Evolutionary conservation across 2,329 filamentous ascomycete species (phyloP).

Genomic region (Aureobasidium sp.): DNA sequence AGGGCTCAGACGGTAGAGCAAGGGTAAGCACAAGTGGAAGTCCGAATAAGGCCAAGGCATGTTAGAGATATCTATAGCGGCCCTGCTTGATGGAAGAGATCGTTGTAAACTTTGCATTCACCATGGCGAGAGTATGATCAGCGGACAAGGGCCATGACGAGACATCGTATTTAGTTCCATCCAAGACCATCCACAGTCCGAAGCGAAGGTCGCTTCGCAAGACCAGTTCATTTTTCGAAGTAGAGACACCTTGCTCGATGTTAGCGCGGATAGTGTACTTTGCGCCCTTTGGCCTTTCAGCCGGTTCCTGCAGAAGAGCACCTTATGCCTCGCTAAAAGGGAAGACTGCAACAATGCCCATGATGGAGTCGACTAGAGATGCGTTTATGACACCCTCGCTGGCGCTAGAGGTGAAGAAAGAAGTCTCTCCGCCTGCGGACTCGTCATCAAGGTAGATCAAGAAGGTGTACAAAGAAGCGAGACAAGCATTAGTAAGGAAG

Average conservation of each 20-base stretch:
- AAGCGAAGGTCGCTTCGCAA: too few species aligned
- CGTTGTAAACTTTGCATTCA: too few species aligned
- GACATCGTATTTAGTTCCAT: too few species aligned
- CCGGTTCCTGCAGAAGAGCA: constrained; percentile 59
- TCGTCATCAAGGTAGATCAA: constrained; percentile 63
- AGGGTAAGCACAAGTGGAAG: too few species aligned
- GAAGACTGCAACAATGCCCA: constrained; percentile 60
- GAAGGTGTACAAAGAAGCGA: constrained; percentile 62
- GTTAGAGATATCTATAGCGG: too few species aligned
- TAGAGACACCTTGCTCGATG: constrained; percentile 57
- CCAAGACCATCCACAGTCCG: too few species aligned
- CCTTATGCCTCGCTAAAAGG: constrained; percentile 60
- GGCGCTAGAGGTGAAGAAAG: constrained; percentile 57
- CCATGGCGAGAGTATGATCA: too few species aligned
- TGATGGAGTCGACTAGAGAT: constrained; percentile 58
- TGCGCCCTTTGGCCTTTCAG: constrained; percentile 54
- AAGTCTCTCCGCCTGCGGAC: constrained; percentile 62
- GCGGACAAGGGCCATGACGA: too few species aligned
- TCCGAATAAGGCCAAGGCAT: too few species aligned
- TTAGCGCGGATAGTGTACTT: constrained; percentile 64
- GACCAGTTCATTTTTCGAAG: constrained; percentile 10
- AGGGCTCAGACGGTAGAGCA: too few species aligned
- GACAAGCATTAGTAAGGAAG: constrained; percentile 50
- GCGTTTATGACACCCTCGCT: constrained; percentile 59
- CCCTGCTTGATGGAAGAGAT: too few species aligned